phyloP scores from a whole-genome alignment of 2,329 filamentous ascomycete genomes.

The Ceratocystis albifundus region DNA sequence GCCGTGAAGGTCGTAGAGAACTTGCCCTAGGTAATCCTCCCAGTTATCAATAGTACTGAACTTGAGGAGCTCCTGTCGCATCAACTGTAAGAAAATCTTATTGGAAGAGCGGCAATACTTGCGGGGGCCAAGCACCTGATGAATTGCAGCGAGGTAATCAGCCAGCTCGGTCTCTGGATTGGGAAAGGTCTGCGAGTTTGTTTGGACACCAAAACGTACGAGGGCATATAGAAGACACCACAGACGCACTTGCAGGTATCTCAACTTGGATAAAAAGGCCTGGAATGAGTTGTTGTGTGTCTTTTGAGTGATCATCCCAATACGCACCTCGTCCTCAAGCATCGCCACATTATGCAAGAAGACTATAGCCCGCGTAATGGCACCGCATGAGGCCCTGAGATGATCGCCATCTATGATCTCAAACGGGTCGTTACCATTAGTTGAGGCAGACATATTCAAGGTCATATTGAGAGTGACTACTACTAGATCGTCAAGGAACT shows the following conservation, averaged over 20 bases:
- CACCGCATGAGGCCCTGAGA: conserved; percentile 58
- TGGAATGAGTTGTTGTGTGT: conserved; percentile 45
- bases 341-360: conserved; percentile 70
- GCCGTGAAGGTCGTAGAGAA: conserved; percentile 72
- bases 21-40: conserved; percentile 76
- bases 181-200: conserved; percentile 54
- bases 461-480: conserved; percentile 58
- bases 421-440: conserved; percentile 36
- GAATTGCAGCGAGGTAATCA: conserved; percentile 67
- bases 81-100: conserved; percentile 78
- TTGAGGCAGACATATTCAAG: conserved; percentile 49
- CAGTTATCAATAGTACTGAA: conserved; percentile 67
- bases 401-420: conserved; percentile 77
- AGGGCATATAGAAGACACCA: conserved; percentile 83
- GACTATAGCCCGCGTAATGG: conserved; percentile 58
- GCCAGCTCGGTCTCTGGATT: conserved; percentile 61
- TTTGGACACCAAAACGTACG: conserved; percentile 53
- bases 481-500: conserved; percentile 66
- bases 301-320: conserved; percentile 57
- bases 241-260: conserved; percentile 74
- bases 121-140: conserved; percentile 72
- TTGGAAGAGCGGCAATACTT: conserved; percentile 76
- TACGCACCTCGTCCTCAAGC: conserved; percentile 73
- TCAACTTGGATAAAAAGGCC: conserved; percentile 52
- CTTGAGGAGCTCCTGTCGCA: conserved; percentile 72